Conservation (phyloP, 1,284 basidiomycete species). For the Marasmius fiardii region DNA sequence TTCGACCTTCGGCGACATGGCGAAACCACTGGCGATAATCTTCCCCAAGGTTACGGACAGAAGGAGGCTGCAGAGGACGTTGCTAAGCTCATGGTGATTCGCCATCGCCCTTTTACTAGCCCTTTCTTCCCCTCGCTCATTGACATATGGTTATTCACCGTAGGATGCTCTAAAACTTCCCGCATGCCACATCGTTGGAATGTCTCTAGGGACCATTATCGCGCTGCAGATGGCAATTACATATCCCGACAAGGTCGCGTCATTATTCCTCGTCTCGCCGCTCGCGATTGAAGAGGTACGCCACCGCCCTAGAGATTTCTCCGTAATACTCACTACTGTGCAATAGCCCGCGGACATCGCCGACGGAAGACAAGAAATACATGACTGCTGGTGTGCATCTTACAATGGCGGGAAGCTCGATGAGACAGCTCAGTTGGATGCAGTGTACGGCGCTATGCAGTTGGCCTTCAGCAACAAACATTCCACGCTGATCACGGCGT, state of each 20-base stretch:
- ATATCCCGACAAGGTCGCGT: constrained; percentile 8
- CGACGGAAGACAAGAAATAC: constrained; percentile 31
- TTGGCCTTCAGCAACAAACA: constrained; percentile 31
- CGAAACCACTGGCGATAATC: constrained; percentile 10
- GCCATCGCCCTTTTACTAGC: too few relatives aligned
- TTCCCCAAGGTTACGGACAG: constrained; percentile 11
- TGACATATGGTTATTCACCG: neutral
- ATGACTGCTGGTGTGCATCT: constrained; percentile 30
- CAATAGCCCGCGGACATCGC: constrained; percentile 31
- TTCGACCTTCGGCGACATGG: constrained; percentile 15
- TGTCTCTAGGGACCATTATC: constrained; percentile 12
- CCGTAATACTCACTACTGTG: neutral
- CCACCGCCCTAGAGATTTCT: neutral
- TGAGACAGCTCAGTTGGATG: constrained; percentile 25
- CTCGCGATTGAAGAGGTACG: neutral
- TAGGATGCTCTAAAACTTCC: constrained; percentile 16
- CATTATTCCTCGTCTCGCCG: constrained; percentile 12
- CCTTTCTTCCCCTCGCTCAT: neutral
- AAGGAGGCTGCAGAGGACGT: constrained; percentile 13
- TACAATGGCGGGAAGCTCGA: constrained; percentile 17
- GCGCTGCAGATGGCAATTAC: constrained; percentile 11
- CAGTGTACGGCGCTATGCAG: constrained; percentile 30
- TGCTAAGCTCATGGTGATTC: constrained; percentile 12
- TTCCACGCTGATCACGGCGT: constrained; percentile 29
- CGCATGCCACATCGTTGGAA: constrained; percentile 13